Percentiles rank a stretch among this genome's conserved stretches.
phyloP scores from a whole-genome alignment of 2,329 filamentous ascomycete species.

The Microsporum audouinii region DNA sequence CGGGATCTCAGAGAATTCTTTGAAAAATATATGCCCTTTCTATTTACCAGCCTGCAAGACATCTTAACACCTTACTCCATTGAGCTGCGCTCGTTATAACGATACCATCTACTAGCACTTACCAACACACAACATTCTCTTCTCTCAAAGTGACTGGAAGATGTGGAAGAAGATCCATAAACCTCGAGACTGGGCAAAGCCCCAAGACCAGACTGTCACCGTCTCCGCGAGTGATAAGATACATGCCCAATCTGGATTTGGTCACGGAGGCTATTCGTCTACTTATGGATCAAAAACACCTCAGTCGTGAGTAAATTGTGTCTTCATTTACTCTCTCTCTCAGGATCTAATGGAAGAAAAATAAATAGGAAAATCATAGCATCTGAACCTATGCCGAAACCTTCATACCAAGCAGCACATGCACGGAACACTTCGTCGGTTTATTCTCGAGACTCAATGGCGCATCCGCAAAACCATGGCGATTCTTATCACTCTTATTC shows the following conservation, averaged over 20 bases:
- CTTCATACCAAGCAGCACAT: neutral
- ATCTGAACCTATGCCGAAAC: constrained; percentile 1
- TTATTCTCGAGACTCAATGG: constrained; percentile 6
- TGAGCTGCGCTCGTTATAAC: neutral
- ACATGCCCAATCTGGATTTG: neutral
- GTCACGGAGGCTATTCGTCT: neutral
- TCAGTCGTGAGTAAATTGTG: neutral
- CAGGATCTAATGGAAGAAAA: neutral
- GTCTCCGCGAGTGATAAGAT: constrained; percentile 4
- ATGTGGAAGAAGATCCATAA: constrained; percentile 7
- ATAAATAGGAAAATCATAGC: neutral
- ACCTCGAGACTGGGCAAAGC: constrained; percentile 2
- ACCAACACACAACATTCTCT: neutral
- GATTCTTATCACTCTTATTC: neutral
- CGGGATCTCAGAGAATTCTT: neutral
- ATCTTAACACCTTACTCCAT: neutral
- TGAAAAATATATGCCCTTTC: neutral
- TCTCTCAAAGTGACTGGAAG: neutral
- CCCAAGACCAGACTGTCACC: neutral
- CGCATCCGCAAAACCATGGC: neutral
- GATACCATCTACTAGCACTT: neutral
- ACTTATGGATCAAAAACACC: neutral
- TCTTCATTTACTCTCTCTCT: neutral
- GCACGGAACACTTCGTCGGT: constrained; percentile 8
- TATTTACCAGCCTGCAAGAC: neutral